Evolutionary conservation across 2,329 filamentous ascomycete genomes (phyloP).

Genomic region (Stemphylium vesicarium): DNA sequence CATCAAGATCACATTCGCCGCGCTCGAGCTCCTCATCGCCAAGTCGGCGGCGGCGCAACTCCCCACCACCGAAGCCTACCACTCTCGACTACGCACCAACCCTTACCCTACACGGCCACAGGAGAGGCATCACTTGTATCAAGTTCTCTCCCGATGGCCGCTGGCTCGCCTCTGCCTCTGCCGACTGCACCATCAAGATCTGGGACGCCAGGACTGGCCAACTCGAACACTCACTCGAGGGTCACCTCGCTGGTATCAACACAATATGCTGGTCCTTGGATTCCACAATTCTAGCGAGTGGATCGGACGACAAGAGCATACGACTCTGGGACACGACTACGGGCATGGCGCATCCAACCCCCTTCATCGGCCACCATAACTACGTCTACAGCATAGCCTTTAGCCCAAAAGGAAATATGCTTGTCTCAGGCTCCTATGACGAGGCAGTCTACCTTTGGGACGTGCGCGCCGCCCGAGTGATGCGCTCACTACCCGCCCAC

Average conservation of each 20-base stretch:
- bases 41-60: constrained; percentile 31
- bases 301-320: constrained; percentile 95
- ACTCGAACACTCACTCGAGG: constrained; percentile 87
- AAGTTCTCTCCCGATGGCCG: constrained; percentile 89
- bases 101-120: constrained; percentile 77
- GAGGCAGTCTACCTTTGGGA: constrained; percentile 98
- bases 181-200: constrained; percentile 88
- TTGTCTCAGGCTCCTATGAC: constrained; percentile 94
- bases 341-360: constrained; percentile 64
- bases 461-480: constrained; percentile 81
- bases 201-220: constrained; percentile 82
- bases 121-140: constrained; percentile 79
- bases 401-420: constrained; percentile 96
- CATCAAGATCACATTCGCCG: constrained; percentile 20
- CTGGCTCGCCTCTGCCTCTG: constrained; percentile 86
- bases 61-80: constrained; percentile 58
- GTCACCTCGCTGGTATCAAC: constrained; percentile 90
- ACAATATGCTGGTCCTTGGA: constrained; percentile 95
- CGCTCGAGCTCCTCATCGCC: constrained; percentile 25
- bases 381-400: constrained; percentile 95
- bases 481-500: constrained; percentile 91
- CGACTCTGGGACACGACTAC: constrained; percentile 80
- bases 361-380: constrained; percentile 87
- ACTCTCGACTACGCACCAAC: constrained; percentile 71
- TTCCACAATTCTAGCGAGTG: constrained; percentile 83